Evolutionary conservation across 1,139 yeast genomes (phyloP).

Genomic region (Wickerhamomyces sp.): DNA sequence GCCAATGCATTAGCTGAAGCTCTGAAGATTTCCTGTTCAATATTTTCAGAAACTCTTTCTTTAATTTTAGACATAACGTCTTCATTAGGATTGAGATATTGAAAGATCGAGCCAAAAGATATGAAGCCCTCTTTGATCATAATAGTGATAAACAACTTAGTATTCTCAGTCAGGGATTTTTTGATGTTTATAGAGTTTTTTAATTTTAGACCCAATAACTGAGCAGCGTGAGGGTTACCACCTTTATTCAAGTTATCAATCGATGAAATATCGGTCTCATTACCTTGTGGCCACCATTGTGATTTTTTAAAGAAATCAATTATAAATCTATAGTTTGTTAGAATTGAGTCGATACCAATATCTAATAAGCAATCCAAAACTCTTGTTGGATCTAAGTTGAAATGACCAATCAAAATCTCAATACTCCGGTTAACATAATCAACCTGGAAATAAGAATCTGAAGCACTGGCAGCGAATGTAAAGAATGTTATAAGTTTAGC

Average conservation of each 20-base stretch:
- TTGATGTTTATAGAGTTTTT: conserved; percentile 30
- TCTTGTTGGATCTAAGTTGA: conserved; percentile 70
- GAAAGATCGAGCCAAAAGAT: conserved; percentile 58
- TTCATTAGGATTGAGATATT: conserved; percentile 46
- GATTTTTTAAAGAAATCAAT: conserved; percentile 46
- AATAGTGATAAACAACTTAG: conserved; percentile 43
- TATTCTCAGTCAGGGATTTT: conserved; percentile 40
- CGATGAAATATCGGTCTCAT: conserved; percentile 30
- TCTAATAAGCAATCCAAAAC: conserved; percentile 61
- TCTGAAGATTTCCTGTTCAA: conserved; percentile 58
- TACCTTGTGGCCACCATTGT: conserved; percentile 60
- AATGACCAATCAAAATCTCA: conserved; percentile 68
- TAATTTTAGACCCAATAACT: conserved; percentile 56
- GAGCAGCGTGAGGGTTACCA: conserved; percentile 58
- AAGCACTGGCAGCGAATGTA: conserved; percentile 37
- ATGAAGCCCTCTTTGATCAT: conserved; percentile 68
- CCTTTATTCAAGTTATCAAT: conserved; percentile 38
- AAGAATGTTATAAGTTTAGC: conserved; percentile 59
- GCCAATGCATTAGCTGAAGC: conserved; percentile 82
- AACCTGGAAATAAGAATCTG: conserved; percentile 40
- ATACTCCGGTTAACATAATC: conserved; percentile 47
- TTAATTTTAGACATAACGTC: conserved; percentile 34
- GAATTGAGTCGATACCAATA: conserved; percentile 41
- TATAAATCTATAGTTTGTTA: conserved; percentile 42
- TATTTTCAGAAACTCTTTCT: conserved; percentile 40